These are phyloP conservation scores for Vitis cinerea DNA, from an alignment of 164 flowering plant genomes.

Conservation along the genomic window DNA sequence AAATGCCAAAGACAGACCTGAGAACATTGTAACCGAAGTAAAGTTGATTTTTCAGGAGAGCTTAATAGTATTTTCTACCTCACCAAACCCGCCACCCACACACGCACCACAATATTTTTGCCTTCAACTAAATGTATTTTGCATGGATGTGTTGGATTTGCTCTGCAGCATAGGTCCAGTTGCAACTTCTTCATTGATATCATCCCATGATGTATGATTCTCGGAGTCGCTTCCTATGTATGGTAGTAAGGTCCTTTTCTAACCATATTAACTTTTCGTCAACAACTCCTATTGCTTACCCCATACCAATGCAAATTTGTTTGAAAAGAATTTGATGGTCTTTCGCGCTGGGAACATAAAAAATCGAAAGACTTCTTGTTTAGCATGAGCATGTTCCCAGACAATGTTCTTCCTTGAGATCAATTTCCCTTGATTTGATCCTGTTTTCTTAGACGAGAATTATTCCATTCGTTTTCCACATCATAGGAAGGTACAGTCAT, in stretches of 20 bases:
- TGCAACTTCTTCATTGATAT: constrained; percentile 57
- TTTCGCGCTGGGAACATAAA: no score
- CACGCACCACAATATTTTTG: neutral
- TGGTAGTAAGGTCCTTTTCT: neutral
- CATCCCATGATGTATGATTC: constrained; percentile 37
- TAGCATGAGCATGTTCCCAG: no score
- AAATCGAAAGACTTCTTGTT: no score
- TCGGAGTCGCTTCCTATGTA: constrained; percentile 44
- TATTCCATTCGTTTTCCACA: no score
- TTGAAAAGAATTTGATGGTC: neutral
- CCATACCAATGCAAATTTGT: neutral
- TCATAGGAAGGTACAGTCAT: no score
- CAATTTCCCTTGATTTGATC: no score
- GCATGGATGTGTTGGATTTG: neutral
- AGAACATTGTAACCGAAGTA: constrained; percentile 46
- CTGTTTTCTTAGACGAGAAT: no score
- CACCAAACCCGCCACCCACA: no score
- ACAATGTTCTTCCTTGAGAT: no score
- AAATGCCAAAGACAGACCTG: constrained; percentile 48
- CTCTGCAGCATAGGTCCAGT: constrained; percentile 54
- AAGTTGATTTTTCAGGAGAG: neutral
- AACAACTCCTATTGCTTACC: neutral
- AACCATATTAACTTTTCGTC: neutral
- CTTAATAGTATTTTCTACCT: neutral
- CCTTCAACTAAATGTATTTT: neutral